Evolutionary conservation across 768 basidiomycete genomes (phyloP).

Genomic region (Podaxis sp.): DNA sequence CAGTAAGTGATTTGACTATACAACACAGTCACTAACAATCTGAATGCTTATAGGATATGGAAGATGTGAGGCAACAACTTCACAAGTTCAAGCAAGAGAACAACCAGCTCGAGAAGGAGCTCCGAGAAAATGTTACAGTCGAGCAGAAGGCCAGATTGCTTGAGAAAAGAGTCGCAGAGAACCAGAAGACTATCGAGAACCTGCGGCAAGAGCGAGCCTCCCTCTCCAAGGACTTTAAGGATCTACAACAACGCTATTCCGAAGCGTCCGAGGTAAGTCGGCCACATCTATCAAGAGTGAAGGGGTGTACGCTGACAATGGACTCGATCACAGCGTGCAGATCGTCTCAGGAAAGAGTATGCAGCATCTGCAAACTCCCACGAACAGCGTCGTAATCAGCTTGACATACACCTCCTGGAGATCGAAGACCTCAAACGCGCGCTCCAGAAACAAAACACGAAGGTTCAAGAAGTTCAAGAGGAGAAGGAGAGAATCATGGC

Average conservation of each 20-base stretch:
- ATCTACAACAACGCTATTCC: slow-evolving; percentile 62
- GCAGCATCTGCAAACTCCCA: slow-evolving; percentile 60
- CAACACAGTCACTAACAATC: not conserved
- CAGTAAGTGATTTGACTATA: slow-evolving; percentile 36
- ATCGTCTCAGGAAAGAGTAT: slow-evolving; percentile 56
- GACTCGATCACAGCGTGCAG: slow-evolving; percentile 39
- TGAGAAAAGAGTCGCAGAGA: slow-evolving; percentile 64
- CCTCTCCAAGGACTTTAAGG: slow-evolving; percentile 66
- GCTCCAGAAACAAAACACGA: slow-evolving; percentile 53
- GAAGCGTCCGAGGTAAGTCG: slow-evolving; percentile 61
- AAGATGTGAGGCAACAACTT: slow-evolving; percentile 66
- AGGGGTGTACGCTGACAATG: not conserved
- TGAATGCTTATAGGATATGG: slow-evolving; percentile 58
- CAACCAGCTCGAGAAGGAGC: slow-evolving; percentile 65
- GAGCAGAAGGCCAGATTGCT: slow-evolving; percentile 74
- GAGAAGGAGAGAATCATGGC: slow-evolving; percentile 58
- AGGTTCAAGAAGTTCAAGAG: slow-evolving; percentile 58
- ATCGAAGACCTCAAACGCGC: slow-evolving; percentile 74
- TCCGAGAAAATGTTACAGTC: slow-evolving; percentile 65
- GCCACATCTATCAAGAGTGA: not conserved
- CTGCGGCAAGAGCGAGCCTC: slow-evolving; percentile 74
- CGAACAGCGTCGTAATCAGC: slow-evolving; percentile 65
- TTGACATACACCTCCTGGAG: slow-evolving; percentile 67
- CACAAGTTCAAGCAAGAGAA: slow-evolving; percentile 71
- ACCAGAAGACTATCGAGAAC: slow-evolving; percentile 64